These are phyloP conservation scores for Trichothecium roseum DNA, from an alignment of 2,329 filamentous ascomycete genomes.

Conservation along the genomic window DNA sequence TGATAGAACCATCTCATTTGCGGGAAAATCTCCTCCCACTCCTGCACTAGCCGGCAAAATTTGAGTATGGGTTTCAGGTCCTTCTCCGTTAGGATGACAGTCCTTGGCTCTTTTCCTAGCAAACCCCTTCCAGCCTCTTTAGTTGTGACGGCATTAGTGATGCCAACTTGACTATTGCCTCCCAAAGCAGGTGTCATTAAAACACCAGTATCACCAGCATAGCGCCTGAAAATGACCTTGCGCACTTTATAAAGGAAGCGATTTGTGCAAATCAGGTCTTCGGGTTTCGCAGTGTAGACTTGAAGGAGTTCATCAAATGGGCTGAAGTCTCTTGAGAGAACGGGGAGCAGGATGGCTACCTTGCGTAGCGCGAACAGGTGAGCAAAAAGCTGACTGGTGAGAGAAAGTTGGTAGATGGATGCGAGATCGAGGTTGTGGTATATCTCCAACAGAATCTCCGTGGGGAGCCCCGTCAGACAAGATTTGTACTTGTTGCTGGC, in stretches of 20 bases:
- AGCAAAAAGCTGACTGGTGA: conserved; percentile 24
- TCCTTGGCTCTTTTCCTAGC: conserved; percentile 6
- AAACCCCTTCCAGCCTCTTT: too few relatives aligned
- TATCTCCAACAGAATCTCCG: conserved; percentile 38
- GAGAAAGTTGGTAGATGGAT: conserved; percentile 27
- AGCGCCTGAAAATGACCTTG: conserved; percentile 26
- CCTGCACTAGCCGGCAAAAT: conserved; percentile 23
- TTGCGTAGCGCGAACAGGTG: conserved; percentile 30
- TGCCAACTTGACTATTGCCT: neutral
- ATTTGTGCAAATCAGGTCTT: conserved; percentile 19
- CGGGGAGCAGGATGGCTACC: conserved; percentile 28
- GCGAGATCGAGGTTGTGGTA: conserved; percentile 32
- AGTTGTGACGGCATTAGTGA: neutral
- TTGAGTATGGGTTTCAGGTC: conserved; percentile 22
- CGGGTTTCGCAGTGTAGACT: conserved; percentile 29
- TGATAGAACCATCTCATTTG: conserved; percentile 36
- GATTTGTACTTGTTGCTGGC: conserved; percentile 6
- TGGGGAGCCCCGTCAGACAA: conserved; percentile 23
- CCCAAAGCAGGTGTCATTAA: conserved; percentile 9
- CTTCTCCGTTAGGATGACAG: conserved; percentile 18
- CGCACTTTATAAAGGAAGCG: conserved; percentile 27
- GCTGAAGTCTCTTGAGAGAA: conserved; percentile 30
- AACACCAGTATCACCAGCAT: conserved; percentile 18
- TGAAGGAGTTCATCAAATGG: conserved; percentile 36
- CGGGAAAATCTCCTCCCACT: conserved; percentile 29